Percentiles rank a stretch among this genome's conserved stretches.
These are phyloP conservation scores for Rhizoclosmatium globosum DNA, from an alignment of 192 early-diverging fungal genomes.

Conservation along the genomic window DNA sequence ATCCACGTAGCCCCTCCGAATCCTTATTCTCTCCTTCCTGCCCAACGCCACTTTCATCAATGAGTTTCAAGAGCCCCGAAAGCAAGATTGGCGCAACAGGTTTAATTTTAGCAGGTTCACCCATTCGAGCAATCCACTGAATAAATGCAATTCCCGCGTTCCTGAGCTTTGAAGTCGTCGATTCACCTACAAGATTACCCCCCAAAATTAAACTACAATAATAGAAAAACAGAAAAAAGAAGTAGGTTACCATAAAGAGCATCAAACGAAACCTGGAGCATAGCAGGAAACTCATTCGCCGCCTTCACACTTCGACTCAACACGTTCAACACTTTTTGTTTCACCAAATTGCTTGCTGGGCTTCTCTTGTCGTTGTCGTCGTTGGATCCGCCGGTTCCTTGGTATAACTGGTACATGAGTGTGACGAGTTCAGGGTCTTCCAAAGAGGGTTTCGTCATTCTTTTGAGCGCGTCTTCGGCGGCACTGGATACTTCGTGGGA, in stretches of 20 bases:
- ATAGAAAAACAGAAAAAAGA: not conserved
- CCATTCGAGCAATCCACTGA: constrained; percentile 88
- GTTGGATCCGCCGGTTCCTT: constrained; percentile 47
- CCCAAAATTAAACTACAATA: constrained; percentile 1
- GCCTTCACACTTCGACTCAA: constrained; percentile 74
- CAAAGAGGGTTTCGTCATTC: constrained; percentile 71
- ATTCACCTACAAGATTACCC: constrained; percentile 57
- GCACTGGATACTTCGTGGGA: constrained; percentile 72
- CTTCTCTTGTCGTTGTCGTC: constrained; percentile 22
- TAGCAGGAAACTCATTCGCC: constrained; percentile 70
- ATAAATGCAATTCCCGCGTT: constrained; percentile 82
- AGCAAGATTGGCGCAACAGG: constrained; percentile 74
- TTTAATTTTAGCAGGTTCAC: constrained; percentile 55
- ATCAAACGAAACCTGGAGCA: constrained; percentile 81
- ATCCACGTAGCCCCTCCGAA: constrained; percentile 75
- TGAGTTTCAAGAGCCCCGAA: constrained; percentile 75
- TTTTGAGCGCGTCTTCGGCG: constrained; percentile 84
- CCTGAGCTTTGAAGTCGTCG: constrained; percentile 71
- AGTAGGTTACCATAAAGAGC: constrained; percentile 70
- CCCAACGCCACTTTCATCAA: constrained; percentile 28
- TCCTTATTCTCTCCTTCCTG: constrained; percentile 52
- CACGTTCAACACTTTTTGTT: constrained; percentile 67
- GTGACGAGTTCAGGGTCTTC: constrained; percentile 68
- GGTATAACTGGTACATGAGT: constrained; percentile 67
- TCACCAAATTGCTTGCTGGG: constrained; percentile 63